phyloP scores from a whole-genome alignment of 345 rosid species.

The Arabis hirsuta region DNA sequence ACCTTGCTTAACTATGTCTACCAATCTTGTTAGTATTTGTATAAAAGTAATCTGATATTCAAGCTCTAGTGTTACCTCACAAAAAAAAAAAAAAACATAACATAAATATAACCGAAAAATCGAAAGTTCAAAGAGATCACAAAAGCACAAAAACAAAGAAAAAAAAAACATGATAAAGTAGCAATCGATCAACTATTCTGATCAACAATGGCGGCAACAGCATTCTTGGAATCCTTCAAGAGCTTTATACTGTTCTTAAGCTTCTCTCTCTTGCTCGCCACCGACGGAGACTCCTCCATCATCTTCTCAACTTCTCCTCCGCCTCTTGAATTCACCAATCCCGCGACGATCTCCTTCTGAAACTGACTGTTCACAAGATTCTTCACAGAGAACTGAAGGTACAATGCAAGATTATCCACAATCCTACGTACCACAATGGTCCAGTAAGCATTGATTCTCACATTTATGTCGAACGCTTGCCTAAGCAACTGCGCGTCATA shows the following conservation, averaged over 20 bases:
- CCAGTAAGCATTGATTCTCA: slow-evolving; percentile 47
- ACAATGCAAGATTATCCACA: slow-evolving; percentile 41
- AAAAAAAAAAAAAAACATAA: no score
- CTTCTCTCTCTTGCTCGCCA: slow-evolving; percentile 28
- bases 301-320: slow-evolving; percentile 25
- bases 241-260: slow-evolving; percentile 24
- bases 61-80: no score
- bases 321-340: background rate
- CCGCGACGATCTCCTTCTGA: slow-evolving; percentile 31
- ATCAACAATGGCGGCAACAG: slow-evolving; percentile 30
- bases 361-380: slow-evolving; percentile 35
- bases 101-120: no score
- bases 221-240: slow-evolving; percentile 42
- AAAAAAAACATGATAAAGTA: background rate
- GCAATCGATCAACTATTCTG: slow-evolving; percentile 21
- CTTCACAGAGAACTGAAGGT: slow-evolving; percentile 38
- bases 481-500: background rate
- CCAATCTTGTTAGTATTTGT: no score
- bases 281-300: slow-evolving; percentile 31
- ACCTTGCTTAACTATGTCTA: no score
- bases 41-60: no score
- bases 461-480: slow-evolving; percentile 38
- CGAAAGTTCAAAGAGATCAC: background rate
- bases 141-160: background rate
- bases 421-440: slow-evolving; percentile 36